These are phyloP conservation scores for Secale cereale DNA, from an alignment of 176 grass and related monocot genomes.

Conservation along the genomic window DNA sequence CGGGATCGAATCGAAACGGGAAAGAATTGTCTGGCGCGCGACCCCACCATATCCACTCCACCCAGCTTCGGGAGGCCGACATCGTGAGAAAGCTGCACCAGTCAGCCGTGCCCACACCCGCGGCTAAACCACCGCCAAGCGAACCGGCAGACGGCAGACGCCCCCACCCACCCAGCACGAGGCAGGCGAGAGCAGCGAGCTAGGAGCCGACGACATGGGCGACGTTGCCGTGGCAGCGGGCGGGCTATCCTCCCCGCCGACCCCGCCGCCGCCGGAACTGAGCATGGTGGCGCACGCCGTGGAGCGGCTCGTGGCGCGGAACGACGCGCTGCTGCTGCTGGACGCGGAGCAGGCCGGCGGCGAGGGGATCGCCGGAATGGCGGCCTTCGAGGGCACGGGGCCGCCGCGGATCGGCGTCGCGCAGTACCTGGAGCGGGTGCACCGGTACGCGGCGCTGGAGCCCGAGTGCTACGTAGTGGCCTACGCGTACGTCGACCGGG, in stretches of 20 bases:
- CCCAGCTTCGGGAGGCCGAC: background rate
- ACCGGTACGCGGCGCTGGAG: conserved; percentile 61
- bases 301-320: conserved; percentile 75
- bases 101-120: conserved; percentile 1
- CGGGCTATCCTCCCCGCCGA: background rate
- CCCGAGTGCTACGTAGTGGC: conserved; percentile 74
- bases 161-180: background rate
- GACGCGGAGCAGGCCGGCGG: background rate
- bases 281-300: conserved; percentile 46
- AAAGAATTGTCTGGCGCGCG: background rate
- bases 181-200: no score
- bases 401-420: conserved; percentile 60
- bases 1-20: background rate
- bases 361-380: background rate
- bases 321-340: conserved; percentile 36
- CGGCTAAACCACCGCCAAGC: conserved; percentile 6
- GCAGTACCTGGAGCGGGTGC: conserved; percentile 87
- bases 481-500: conserved; percentile 70
- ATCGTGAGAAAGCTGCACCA: conserved; percentile 23
- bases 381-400: conserved; percentile 51
- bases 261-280: conserved; percentile 36
- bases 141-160: background rate
- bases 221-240: background rate
- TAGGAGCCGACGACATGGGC: background rate
- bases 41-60: background rate